These are phyloP conservation scores for Musa balbisiana DNA, from an alignment of 202 grass and related monocot genomes.

Conservation along the genomic window DNA sequence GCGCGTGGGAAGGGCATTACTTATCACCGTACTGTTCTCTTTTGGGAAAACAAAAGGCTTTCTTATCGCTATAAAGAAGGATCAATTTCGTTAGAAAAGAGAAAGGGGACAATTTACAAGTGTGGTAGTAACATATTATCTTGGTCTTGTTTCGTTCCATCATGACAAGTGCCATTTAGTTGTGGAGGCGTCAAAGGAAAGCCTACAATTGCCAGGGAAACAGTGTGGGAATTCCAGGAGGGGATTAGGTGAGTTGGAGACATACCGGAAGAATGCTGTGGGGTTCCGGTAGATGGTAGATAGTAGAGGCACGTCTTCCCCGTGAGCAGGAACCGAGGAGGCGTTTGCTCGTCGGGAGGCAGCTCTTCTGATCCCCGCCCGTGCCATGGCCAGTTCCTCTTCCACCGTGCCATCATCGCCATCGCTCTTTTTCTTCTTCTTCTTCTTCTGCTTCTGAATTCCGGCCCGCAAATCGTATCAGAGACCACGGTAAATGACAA, in stretches of 20 bases:
- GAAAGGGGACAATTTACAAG: background rate
- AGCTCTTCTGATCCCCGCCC: constrained; percentile 19
- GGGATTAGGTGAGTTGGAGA: background rate
- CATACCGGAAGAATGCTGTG: constrained; percentile 36
- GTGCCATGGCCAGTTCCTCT: constrained; percentile 29
- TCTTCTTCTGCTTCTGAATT: too few relatives aligned
- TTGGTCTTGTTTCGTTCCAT: too few relatives aligned
- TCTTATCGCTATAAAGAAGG: background rate
- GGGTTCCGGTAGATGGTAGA: constrained; percentile 40
- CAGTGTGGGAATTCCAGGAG: too few relatives aligned
- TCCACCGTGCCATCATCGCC: constrained; percentile 3
- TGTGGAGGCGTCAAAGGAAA: too few relatives aligned
- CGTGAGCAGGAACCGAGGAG: background rate
- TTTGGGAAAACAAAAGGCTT: background rate
- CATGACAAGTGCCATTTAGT: too few relatives aligned
- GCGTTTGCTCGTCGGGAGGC: background rate
- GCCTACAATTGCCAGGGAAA: too few relatives aligned
- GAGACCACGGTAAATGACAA: too few relatives aligned
- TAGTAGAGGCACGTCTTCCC: constrained; percentile 4
- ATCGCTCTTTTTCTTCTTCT: background rate
- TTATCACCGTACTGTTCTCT: background rate
- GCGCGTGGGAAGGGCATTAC: background rate
- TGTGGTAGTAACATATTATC: too few relatives aligned
- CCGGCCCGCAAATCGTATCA: background rate
- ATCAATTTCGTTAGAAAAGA: background rate